phyloP scores from a whole-genome alignment of 208 protist genomes.

The Novymonas esmeraldas region DNA sequence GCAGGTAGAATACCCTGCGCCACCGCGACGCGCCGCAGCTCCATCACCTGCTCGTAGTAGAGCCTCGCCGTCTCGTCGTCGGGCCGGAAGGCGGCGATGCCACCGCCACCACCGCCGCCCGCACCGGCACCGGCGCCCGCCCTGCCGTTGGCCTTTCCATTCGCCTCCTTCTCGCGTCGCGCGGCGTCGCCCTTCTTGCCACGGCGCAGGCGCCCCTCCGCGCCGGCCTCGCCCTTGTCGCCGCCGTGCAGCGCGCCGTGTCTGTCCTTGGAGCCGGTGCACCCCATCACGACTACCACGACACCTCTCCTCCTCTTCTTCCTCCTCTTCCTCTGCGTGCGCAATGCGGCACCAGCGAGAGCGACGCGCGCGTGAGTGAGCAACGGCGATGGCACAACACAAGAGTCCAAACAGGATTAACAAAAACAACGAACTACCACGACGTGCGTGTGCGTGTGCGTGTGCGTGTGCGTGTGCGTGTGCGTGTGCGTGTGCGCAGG shows the following conservation, averaged over 20 bases:
- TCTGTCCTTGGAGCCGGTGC: conserved; percentile 27
- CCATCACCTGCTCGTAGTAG: conserved; percentile 32
- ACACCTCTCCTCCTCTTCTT: background rate
- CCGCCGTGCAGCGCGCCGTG: conserved; percentile 4
- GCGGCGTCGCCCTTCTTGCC: conserved; percentile 1
- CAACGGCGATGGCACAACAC: background rate
- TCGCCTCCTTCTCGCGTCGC: too few species aligned
- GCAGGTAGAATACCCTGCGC: conserved; percentile 30
- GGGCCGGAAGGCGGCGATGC: conserved; percentile 32
- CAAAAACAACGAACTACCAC: too few species aligned
- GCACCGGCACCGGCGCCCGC: background rate
- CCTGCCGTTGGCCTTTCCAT: background rate
- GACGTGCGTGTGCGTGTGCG: too few species aligned
- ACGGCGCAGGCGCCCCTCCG: background rate
- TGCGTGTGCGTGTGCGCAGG: too few species aligned
- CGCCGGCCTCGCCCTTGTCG: background rate
- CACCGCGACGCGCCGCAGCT: conserved; percentile 28
- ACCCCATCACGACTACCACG: conserved; percentile 20
- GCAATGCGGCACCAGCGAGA: background rate
- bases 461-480: too few species aligned
- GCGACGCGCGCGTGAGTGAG: background rate
- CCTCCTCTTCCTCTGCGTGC: background rate
- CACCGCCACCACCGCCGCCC: background rate
- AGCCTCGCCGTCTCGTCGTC: conserved; percentile 26
- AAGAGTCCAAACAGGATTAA: background rate